Conservation (phyloP, 225 moss, liverwort and hornwort genomes). For the Physcomitrium patens region DNA sequence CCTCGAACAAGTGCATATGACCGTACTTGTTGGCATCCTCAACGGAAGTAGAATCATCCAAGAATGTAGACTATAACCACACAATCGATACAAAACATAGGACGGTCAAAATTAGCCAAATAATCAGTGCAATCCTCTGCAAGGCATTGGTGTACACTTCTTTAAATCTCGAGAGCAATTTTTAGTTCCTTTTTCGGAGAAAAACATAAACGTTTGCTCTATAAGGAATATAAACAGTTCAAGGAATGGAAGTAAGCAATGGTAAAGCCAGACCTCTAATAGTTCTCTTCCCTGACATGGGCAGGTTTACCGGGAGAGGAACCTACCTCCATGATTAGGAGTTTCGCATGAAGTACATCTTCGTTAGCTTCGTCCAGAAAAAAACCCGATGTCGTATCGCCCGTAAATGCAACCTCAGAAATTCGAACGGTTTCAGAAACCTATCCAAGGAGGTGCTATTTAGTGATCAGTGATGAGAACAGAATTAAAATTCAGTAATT, state of each 20-base stretch:
- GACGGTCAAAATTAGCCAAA: neutral
- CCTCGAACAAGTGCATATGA: slow-evolving; percentile 89
- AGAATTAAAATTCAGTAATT: neutral
- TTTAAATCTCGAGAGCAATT: neutral
- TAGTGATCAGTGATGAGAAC: neutral
- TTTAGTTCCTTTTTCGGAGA: neutral
- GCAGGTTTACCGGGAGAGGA: slow-evolving; percentile 6
- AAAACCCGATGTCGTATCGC: slow-evolving; percentile 88
- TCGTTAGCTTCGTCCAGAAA: slow-evolving; percentile 75
- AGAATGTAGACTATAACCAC: slow-evolving; percentile 77
- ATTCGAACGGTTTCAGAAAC: slow-evolving; percentile 59
- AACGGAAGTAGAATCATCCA: slow-evolving; percentile 63
- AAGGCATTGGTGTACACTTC: neutral
- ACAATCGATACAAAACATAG: neutral
- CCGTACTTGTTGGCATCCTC: slow-evolving; percentile 84
- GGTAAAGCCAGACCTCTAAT: neutral
- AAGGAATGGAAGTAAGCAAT: neutral
- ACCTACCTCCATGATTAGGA: slow-evolving; percentile 93
- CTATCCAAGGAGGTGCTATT: slow-evolving; percentile 35
- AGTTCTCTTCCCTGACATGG: neutral
- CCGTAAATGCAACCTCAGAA: slow-evolving; percentile 93
- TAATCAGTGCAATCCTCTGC: neutral
- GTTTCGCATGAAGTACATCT: slow-evolving; percentile 78
- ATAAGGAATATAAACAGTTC: neutral
- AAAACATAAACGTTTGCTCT: neutral